Base-by-base conservation (phyloP, 1,139 yeast genomes). In the Zygosaccharomyces pseudobailii region DNA sequence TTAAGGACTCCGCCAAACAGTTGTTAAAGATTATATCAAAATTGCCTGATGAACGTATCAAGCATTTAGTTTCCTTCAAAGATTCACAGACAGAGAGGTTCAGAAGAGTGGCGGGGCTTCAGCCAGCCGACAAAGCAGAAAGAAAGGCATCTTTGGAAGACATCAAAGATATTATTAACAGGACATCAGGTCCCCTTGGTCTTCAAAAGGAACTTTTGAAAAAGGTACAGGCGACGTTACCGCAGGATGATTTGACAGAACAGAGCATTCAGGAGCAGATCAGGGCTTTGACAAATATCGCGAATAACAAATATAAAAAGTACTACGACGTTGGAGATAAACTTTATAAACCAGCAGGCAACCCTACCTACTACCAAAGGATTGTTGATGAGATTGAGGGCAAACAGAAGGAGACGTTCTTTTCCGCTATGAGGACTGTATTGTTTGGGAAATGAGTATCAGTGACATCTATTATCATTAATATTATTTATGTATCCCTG, bases 301-400 rank as follows among this genome's bases (percentile, higher is more conserved):
- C 76, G 46, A 76, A 74, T 54, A 82, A 82, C 63, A 82, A 81
- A 61, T 83, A 82, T 69, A 75, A 73, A 60, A 76, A 78, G 52
- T 79, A 80, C 60, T 85, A 84, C 63, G 71, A 75, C 54, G 73
- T 82, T 33, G 83, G 82, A 50, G 84, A 81, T 45, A 84, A 84
- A 64, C 68, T 89, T 53, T 69, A 79, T 59, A 73, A 69, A 56
- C 97, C 97, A 25, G 82, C 83, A 61, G 95, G 96, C 2, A 87
- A 88, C 64, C 90, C 95, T 2, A 69, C 75, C 42, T 89, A 89
- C 62, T 89, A 89, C 62, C 75, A 73, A 36, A 75, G 94, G 59
- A 73, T 89, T 47, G 60, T 84, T 68, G 73, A 75, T 41, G 95
- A 87, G 65, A 75, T 89, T 43, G 73, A 75, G 49, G 92, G 95